Conservation (phyloP, 2,329 filamentous ascomycete genomes). For the Uncinocarpus reesii region DNA sequence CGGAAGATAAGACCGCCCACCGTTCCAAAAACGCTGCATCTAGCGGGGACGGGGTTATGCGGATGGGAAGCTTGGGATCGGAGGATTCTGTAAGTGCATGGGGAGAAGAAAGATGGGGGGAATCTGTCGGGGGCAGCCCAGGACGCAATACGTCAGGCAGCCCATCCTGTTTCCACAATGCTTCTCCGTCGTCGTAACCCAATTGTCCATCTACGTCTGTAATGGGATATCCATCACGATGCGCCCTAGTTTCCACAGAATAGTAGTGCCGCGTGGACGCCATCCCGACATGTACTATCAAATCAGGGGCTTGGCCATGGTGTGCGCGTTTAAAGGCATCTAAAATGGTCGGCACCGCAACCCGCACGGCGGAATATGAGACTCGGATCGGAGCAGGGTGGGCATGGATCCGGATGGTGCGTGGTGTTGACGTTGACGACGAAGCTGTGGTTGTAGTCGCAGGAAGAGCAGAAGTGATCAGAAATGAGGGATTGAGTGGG, state of each 20-base stretch:
- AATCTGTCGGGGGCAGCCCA: slow-evolving; percentile 25
- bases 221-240: slow-evolving; percentile 61
- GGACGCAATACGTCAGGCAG: slow-evolving; percentile 46
- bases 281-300: slow-evolving; percentile 71
- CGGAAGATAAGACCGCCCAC: slow-evolving; percentile 28
- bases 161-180: slow-evolving; percentile 40
- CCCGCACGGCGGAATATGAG: slow-evolving; percentile 56
- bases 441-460: slow-evolving; percentile 45
- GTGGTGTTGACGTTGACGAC: slow-evolving; percentile 19
- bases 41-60: slow-evolving; percentile 23
- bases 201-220: slow-evolving; percentile 55
- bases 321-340: slow-evolving; percentile 33
- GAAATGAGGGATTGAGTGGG: slow-evolving; percentile 67
- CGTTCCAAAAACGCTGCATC: slow-evolving; percentile 27
- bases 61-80: background rate
- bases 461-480: slow-evolving; percentile 63
- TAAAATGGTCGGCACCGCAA: slow-evolving; percentile 55
- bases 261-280: slow-evolving; percentile 56
- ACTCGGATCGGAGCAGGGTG: slow-evolving; percentile 61
- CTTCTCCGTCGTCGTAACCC: slow-evolving; percentile 37
- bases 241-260: slow-evolving; percentile 58
- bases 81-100: background rate
- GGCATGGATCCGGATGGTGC: slow-evolving; percentile 33
- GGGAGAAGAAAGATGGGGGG: background rate
- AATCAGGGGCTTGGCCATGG: slow-evolving; percentile 45